A percentile compares a stretch with the other conserved stretches of the same genome.
These are phyloP conservation scores for Xylariaceae sp. DNA, from an alignment of 2,329 filamentous ascomycete genomes.

Conservation along the genomic window DNA sequence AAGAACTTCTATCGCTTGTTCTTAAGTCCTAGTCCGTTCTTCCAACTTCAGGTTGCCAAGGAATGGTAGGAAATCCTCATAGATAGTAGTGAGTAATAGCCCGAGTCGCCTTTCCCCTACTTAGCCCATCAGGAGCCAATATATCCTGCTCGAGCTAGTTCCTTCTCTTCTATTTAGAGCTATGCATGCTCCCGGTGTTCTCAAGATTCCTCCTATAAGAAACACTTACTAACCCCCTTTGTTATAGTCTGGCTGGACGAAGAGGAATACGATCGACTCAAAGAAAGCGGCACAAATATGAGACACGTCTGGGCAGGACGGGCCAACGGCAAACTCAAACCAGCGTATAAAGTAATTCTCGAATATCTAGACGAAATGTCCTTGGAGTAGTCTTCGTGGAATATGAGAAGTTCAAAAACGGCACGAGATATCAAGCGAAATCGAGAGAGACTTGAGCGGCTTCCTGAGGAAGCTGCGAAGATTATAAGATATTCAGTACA, in stretches of 20 bases:
- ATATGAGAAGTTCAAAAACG: no score
- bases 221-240: background rate
- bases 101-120: background rate
- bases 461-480: no score
- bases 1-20: conserved; percentile 7
- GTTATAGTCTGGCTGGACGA: conserved; percentile 19
- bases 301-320: background rate
- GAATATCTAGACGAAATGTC: no score
- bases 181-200: no score
- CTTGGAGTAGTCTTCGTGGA: no score
- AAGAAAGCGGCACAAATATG: conserved; percentile 4
- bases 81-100: conserved; percentile 2
- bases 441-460: no score
- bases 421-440: no score
- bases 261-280: conserved; percentile 22
- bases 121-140: no score
- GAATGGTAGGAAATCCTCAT: background rate
- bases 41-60: background rate
- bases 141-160: no score
- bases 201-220: background rate
- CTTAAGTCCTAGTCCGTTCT: background rate
- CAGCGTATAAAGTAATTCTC: background rate
- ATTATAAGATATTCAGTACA: no score
- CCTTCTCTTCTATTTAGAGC: background rate
- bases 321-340: background rate